These are phyloP conservation scores for Colletotrichum sidae DNA, from an alignment of 2,329 filamentous ascomycete species.

Conservation along the genomic window DNA sequence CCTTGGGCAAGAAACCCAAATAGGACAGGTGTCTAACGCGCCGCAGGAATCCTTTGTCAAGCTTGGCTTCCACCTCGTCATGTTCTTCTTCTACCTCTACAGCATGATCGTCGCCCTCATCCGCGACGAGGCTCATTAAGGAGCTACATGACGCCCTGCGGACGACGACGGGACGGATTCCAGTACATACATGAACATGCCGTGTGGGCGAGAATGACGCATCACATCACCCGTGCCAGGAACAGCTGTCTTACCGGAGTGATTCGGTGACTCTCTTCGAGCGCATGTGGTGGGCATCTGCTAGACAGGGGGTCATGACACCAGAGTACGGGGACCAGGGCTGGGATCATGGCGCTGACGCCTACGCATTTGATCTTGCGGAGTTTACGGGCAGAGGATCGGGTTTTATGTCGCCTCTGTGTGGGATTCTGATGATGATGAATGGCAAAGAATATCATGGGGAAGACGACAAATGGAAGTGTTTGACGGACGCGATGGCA, in stretches of 20 bases:
- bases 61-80: constrained; percentile 96
- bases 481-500: background rate
- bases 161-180: constrained; percentile 36
- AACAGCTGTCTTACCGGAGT: background rate
- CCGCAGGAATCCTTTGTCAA: constrained; percentile 96
- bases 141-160: constrained; percentile 10
- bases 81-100: constrained; percentile 99
- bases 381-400: constrained; percentile 23
- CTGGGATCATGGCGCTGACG: constrained; percentile 16
- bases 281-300: constrained; percentile 25
- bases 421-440: constrained; percentile 35
- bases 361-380: constrained; percentile 14
- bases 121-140: constrained; percentile 89
- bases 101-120: constrained; percentile 98
- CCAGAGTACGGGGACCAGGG: constrained; percentile 28
- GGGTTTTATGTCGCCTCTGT: constrained; percentile 17
- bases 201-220: constrained; percentile 21
- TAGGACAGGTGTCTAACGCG: background rate
- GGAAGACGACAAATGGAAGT: constrained; percentile 6
- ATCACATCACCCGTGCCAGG: no score
- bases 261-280: constrained; percentile 24
- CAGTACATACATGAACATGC: constrained; percentile 31
- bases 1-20: no score
- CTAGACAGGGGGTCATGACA: constrained; percentile 38
- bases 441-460: constrained; percentile 24